Evolutionary conservation across 768 basidiomycete species (phyloP).

Genomic region (Phlegmacium glaucopus): DNA sequence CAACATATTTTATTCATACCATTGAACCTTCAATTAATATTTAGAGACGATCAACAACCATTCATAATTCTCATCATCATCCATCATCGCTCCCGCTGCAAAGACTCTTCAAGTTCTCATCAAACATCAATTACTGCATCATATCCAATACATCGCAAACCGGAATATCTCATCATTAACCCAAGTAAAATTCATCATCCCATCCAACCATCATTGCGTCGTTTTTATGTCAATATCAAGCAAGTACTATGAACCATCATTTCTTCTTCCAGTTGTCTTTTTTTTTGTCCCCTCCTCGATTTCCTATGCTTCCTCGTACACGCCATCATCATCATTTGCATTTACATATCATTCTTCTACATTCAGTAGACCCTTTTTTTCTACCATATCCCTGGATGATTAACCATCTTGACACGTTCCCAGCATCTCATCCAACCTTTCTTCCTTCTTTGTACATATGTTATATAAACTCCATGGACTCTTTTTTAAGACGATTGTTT

Average conservation of each 20-base stretch:
- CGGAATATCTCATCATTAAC: conserved; percentile 14
- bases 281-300: conserved; percentile 3
- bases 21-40: conserved; percentile 15
- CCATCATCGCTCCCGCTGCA: conserved; percentile 2
- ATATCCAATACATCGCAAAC: conserved; percentile 5
- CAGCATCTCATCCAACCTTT: not conserved
- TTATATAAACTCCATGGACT: conserved; percentile 3
- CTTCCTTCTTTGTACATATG: not conserved
- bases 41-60: conserved; percentile 5
- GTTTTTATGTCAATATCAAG: conserved; percentile 9
- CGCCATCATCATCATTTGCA: conserved; percentile 7
- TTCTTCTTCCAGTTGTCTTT: conserved; percentile 9
- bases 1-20: conserved; percentile 20
- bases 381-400: not conserved
- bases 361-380: conserved; percentile 5
- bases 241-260: conserved; percentile 6
- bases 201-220: conserved; percentile 1
- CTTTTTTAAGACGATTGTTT: conserved; percentile 1
- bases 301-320: conserved; percentile 14
- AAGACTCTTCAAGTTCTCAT: too few species aligned
- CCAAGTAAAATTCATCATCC: not conserved
- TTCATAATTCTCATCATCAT: conserved; percentile 6
- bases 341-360: conserved; percentile 8
- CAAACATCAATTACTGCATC: not conserved
- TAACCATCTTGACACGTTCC: not conserved